Conservation (phyloP, 2,329 filamentous ascomycete genomes). For the Huntiella decipiens region DNA sequence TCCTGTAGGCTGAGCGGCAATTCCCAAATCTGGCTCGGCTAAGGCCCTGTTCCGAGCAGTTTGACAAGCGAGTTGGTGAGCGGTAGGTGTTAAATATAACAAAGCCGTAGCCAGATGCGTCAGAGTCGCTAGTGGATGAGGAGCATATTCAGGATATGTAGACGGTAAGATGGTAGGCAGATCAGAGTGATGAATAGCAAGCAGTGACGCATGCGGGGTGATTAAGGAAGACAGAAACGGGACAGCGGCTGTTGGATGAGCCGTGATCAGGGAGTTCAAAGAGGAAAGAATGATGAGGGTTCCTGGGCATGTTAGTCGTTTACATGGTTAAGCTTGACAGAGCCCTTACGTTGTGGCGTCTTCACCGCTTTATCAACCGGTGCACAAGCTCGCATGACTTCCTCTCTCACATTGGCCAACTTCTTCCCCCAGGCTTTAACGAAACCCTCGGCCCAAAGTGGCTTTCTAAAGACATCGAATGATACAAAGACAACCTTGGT, state of each 20-base stretch:
- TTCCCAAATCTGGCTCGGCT: slow-evolving; percentile 58
- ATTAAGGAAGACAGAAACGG: slow-evolving; percentile 52
- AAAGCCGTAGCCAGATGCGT: slow-evolving; percentile 79
- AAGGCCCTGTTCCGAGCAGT: slow-evolving; percentile 58
- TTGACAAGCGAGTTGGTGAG: slow-evolving; percentile 55
- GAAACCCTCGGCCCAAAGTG: slow-evolving; percentile 46
- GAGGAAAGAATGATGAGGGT: slow-evolving; percentile 64
- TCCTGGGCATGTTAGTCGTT: slow-evolving; percentile 25
- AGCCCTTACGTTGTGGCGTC: slow-evolving; percentile 24
- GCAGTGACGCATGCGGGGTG: slow-evolving; percentile 47
- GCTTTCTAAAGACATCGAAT: slow-evolving; percentile 52
- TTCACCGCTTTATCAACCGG: slow-evolving; percentile 20
- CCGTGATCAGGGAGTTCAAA: slow-evolving; percentile 45
- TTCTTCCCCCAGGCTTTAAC: slow-evolving; percentile 43
- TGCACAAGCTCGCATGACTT: slow-evolving; percentile 17
- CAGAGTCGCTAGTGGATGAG: slow-evolving; percentile 52
- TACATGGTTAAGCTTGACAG: neutral
- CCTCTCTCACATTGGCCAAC: slow-evolving; percentile 19
- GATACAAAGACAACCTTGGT: slow-evolving; percentile 58
- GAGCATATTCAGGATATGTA: slow-evolving; percentile 36
- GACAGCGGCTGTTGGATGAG: slow-evolving; percentile 37
- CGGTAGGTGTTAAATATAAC: slow-evolving; percentile 51
- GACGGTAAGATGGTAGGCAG: slow-evolving; percentile 37
- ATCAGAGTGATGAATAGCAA: slow-evolving; percentile 71
- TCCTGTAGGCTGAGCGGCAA: slow-evolving; percentile 61